Evolutionary conservation across 2,329 filamentous ascomycete genomes (phyloP), one percentile per base, ranked within the genome.

Genomic region (Colletotrichum nymphaeae): DNA sequence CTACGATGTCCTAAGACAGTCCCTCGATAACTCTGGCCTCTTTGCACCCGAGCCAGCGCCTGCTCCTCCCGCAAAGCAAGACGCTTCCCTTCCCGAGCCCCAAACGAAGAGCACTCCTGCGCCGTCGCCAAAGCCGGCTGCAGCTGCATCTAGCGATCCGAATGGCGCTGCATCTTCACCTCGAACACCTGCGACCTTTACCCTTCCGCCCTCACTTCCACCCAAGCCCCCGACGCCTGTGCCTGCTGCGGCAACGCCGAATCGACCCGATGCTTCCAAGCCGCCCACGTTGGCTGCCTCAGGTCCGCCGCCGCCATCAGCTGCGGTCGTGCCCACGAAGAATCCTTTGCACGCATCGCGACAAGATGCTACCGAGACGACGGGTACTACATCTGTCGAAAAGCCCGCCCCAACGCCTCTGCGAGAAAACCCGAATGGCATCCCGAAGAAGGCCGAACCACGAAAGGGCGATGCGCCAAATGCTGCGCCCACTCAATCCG

Each of bases 1-100:
- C 70, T 84, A 87, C 46, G 84, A 88, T 72, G 79, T 79, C 19
- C 76, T 86, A 37, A 85, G 84, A 75, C 82, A 82, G 68, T 81
- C 82, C 9, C 76, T 85, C 9, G 79, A 78, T 11, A 79, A 79
- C 76, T 77, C 80, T 62, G 74, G 72, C n/a, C 63, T 74, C 30
- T 74, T 75, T 22, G 60, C 59, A 59, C 58, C 63, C 9, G 67
- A 71, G 26, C 11, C 55, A 16, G 49, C 63, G 26, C 59, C 72
- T 28, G 37, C 59, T 26, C 28, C 58, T 32, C 37, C 72, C 9
- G 4, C 55, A n/a, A 74, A 72, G 56, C 67, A 60, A 57, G 69
- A 46, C 37, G 63, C 68, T 24, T 57, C 24, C 19, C 19, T 49
- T 32, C 28, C 32, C 52, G 69, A 67, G 53, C 53, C 49, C 14